phyloP scores from a whole-genome alignment of 1,284 basidiomycete genomes.

The Ceratobasidium sp. region DNA sequence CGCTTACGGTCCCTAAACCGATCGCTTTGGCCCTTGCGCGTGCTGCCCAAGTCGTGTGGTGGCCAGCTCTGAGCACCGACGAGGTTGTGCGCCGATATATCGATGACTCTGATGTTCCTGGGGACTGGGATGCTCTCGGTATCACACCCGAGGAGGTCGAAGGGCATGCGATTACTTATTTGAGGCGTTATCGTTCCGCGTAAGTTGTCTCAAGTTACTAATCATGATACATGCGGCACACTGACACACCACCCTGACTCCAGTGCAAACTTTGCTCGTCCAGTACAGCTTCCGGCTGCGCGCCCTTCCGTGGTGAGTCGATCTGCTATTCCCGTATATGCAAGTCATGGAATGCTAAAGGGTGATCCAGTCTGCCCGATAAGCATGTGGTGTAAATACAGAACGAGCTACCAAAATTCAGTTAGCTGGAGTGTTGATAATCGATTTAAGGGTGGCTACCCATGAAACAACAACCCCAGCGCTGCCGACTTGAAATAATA shows the following conservation, averaged over 20 bases:
- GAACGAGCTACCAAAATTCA: too few relatives aligned
- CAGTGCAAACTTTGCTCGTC: constrained; percentile 37
- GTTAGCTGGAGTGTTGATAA: too few relatives aligned
- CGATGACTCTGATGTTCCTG: constrained; percentile 63
- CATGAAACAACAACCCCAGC: too few relatives aligned
- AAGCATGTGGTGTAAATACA: neutral
- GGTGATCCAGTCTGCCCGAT: constrained; percentile 1
- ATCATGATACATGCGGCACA: neutral
- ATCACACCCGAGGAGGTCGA: constrained; percentile 84
- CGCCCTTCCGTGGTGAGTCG: constrained; percentile 27
- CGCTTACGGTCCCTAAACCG: constrained; percentile 78
- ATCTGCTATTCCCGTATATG: neutral
- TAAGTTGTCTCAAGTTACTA: constrained; percentile 47
- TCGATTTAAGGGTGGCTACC: too few relatives aligned
- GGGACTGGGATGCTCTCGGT: constrained; percentile 57
- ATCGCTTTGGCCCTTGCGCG: constrained; percentile 71
- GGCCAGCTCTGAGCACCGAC: constrained; percentile 90
- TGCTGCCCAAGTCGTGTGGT: constrained; percentile 80
- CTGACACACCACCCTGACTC: neutral
- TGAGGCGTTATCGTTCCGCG: constrained; percentile 86
- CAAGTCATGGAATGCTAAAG: neutral
- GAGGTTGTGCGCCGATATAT: constrained; percentile 89
- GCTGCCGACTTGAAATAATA: too few relatives aligned
- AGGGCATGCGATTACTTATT: constrained; percentile 86
- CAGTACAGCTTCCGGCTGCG: constrained; percentile 30